Conservation (phyloP, 352 stramenopile species). For the Pythium volutum region DNA sequence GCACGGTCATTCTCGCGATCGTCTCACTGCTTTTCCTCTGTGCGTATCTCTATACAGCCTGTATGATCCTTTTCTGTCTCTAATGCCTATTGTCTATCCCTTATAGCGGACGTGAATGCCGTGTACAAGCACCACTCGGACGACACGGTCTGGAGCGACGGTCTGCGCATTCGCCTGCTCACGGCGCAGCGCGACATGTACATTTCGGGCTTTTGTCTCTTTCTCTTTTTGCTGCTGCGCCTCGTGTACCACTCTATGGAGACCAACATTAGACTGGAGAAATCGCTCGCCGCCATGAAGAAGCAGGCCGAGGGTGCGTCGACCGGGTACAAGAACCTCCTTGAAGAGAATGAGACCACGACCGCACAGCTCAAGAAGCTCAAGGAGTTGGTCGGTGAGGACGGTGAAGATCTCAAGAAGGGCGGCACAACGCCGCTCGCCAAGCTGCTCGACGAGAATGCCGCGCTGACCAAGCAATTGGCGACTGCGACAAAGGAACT, state of each 20-base stretch:
- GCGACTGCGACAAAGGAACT: slow-evolving; percentile 35
- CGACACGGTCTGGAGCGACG: slow-evolving; percentile 58
- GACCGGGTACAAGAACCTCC: slow-evolving; percentile 56
- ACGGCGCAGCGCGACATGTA: slow-evolving; percentile 83
- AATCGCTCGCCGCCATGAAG: slow-evolving; percentile 67
- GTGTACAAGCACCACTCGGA: slow-evolving; percentile 66
- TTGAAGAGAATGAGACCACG: slow-evolving; percentile 67
- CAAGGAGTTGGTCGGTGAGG: slow-evolving; percentile 40
- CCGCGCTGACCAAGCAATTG: slow-evolving; percentile 41
- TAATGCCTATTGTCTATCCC: neutral
- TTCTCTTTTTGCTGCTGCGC: slow-evolving; percentile 77
- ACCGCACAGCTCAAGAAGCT: slow-evolving; percentile 72
- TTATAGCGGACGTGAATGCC: slow-evolving; percentile 65
- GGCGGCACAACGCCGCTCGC: slow-evolving; percentile 45
- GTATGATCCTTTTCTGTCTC: neutral
- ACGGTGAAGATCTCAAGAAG: slow-evolving; percentile 32
- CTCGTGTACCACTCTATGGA: slow-evolving; percentile 72
- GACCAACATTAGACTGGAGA: slow-evolving; percentile 68
- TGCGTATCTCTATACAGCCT: slow-evolving; percentile 29
- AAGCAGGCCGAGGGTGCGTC: slow-evolving; percentile 74
- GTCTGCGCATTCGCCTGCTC: slow-evolving; percentile 76
- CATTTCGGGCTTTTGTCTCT: slow-evolving; percentile 83
- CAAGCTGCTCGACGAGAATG: slow-evolving; percentile 66
- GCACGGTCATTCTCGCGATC: slow-evolving; percentile 51
- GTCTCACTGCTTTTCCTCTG: slow-evolving; percentile 72